Evolutionary conservation across 2,329 filamentous ascomycete species (phyloP).

Genomic region (Penicillium sp.): DNA sequence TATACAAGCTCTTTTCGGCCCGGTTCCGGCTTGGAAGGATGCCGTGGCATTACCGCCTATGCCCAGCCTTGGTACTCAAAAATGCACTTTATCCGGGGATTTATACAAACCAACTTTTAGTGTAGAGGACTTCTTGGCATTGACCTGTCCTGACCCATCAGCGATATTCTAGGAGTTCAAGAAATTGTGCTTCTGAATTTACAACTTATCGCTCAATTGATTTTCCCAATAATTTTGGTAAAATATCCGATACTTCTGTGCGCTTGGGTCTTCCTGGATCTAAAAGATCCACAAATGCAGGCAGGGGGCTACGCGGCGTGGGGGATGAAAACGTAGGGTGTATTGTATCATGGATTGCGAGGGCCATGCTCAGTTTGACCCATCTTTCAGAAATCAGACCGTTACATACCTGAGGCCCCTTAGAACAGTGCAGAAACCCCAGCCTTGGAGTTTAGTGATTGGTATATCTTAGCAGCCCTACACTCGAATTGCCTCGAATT

Average conservation of each 20-base stretch:
- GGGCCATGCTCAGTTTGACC: neutral
- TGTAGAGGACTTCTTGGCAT: constrained; percentile 19
- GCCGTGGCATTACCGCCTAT: neutral
- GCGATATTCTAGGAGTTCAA: neutral
- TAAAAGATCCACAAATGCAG: neutral
- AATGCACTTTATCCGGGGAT: neutral
- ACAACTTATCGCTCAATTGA: neutral
- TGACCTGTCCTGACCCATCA: neutral
- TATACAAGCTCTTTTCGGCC: constrained; percentile 1
- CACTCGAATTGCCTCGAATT: neutral
- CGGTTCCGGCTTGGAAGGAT: neutral
- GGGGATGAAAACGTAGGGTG: neutral
- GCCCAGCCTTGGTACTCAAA: neutral
- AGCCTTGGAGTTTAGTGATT: neutral
- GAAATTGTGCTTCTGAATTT: neutral
- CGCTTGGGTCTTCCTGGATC: neutral
- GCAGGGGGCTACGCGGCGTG: neutral
- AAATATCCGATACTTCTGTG: neutral
- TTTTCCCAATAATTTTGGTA: no score
- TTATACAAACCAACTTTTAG: neutral
- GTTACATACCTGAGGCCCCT: neutral
- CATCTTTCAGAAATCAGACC: neutral
- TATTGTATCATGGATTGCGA: neutral
- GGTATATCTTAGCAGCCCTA: neutral
- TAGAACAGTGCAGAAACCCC: neutral